Evolutionary conservation across 805 yeast species (phyloP).

Genomic region (Ogataea trehalophila): DNA sequence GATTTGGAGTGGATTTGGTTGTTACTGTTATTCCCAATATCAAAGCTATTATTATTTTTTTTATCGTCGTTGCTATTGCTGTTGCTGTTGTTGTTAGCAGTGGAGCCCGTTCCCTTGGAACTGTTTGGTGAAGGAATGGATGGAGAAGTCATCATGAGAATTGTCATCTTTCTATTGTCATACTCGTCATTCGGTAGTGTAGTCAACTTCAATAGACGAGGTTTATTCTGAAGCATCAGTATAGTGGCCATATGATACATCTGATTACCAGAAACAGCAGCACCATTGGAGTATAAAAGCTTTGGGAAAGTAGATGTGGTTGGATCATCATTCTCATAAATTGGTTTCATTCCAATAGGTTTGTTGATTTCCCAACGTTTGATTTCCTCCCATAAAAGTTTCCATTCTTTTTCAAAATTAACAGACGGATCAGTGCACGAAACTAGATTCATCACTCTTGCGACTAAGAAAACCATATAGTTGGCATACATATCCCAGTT

Average conservation of each 20-base stretch:
- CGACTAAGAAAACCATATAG: constrained; percentile 35
- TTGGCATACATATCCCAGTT: constrained; percentile 34
- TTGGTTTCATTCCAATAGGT: constrained; percentile 32
- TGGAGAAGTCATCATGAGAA: constrained; percentile 3
- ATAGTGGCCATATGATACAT: constrained; percentile 38
- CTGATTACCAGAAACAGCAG: constrained; percentile 38
- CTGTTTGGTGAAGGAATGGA: not conserved
- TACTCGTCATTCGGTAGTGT: constrained; percentile 1
- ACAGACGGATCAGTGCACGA: constrained; percentile 17
- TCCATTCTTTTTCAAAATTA: constrained; percentile 35
- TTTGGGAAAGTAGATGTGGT: constrained; percentile 28
- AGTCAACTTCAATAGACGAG: constrained; percentile 21
- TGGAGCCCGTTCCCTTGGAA: not conserved
- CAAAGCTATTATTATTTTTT: not conserved
- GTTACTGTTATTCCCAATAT: not conserved
- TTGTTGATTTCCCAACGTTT: constrained; percentile 30
- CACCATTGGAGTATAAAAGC: constrained; percentile 34
- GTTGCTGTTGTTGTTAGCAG: not conserved
- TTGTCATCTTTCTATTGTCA: constrained; percentile 1
- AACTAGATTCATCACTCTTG: constrained; percentile 34
- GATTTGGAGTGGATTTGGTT: constrained; percentile 13
- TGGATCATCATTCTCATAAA: constrained; percentile 27
- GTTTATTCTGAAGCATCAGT: constrained; percentile 35
- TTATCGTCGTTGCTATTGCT: not conserved
- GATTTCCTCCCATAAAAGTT: constrained; percentile 33